Percentiles rank a stretch among this genome's conserved stretches.
Evolutionary conservation across 2,329 filamentous ascomycete species (phyloP).

Genomic region (Chaetothyriales sp.): DNA sequence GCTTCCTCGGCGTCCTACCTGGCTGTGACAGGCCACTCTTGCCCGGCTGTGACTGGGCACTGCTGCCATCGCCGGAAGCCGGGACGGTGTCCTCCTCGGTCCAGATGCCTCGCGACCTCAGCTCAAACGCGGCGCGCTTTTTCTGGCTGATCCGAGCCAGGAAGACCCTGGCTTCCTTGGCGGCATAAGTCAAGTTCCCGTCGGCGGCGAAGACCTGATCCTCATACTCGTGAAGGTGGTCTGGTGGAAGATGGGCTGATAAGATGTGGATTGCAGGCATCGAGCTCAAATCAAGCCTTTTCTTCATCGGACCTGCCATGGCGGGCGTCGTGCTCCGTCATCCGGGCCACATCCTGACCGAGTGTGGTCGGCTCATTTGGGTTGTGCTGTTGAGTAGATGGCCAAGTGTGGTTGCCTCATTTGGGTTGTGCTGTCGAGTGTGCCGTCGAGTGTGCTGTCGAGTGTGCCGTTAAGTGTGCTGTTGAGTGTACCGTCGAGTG

Average conservation of each 20-base stretch:
- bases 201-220: constrained; percentile 42
- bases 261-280: constrained; percentile 61
- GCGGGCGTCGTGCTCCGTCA: background rate
- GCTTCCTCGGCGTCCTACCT: constrained; percentile 2
- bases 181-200: constrained; percentile 55
- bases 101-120: constrained; percentile 52
- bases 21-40: constrained; percentile 1
- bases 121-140: constrained; percentile 61
- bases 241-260: constrained; percentile 50
- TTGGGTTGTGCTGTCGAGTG: background rate
- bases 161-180: constrained; percentile 58
- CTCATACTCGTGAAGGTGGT: constrained; percentile 52
- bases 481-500: background rate
- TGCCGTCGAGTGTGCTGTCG: background rate
- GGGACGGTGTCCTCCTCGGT: constrained; percentile 24
- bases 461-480: no score
- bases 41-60: constrained; percentile 1
- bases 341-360: background rate
- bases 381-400: background rate
- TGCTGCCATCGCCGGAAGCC: background rate
- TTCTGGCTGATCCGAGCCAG: constrained; percentile 59
- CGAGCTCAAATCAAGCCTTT: constrained; percentile 7
- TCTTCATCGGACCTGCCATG: background rate
- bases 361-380: background rate
- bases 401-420: background rate